Evolutionary conservation across 2,329 filamentous ascomycete genomes (phyloP), one percentile per base, ranked within the genome.

Genomic region (Mycosphaerella sp.): DNA sequence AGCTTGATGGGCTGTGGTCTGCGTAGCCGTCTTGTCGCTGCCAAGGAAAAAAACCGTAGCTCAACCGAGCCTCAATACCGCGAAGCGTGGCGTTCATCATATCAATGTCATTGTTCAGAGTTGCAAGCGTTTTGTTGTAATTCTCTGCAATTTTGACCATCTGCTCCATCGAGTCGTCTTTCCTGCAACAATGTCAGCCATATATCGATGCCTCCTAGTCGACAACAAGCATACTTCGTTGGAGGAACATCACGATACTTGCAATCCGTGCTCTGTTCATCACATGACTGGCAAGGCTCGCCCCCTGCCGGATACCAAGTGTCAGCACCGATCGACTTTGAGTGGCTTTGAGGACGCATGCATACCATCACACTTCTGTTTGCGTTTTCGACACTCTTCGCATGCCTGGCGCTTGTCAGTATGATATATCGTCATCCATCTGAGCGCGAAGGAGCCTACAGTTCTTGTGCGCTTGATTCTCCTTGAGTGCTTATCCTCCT

Each of bases 361-460:
- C 45, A 32, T 41, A 61, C 93, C 91, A 67, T 97, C 93, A 70
- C 91, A 97, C 74, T 96, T 97, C 72, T 97, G 93, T 78, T 91
- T 95, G 71, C 85, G 85, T 74, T 95, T 95, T 62, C 90, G 81
- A 68, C 91, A 97, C 88, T 95, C 94, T 64, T 95, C 54, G 30
- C 54, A 56, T 8, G 54, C 54, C 54, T 56, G 35, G 21, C 30
- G 27, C 21, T 43, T 21, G 35, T 54, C 18, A 54, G 52, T 27
- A 27, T 30, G 14, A 30, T 12, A 40, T 5, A 14, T 5, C 8
- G 18, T 10, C 25, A 12, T 12, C 25, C 36, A 13, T 12, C 2
- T 4, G 10, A 12, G 2, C 25, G 17, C 6, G 14, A 44, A 40
- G 41, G 32, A 7, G 36, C 55, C 41, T 27, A 58, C 55, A 7